Conservation (phyloP, 768 basidiomycete genomes). For the Coprinellus micaceus region DNA sequence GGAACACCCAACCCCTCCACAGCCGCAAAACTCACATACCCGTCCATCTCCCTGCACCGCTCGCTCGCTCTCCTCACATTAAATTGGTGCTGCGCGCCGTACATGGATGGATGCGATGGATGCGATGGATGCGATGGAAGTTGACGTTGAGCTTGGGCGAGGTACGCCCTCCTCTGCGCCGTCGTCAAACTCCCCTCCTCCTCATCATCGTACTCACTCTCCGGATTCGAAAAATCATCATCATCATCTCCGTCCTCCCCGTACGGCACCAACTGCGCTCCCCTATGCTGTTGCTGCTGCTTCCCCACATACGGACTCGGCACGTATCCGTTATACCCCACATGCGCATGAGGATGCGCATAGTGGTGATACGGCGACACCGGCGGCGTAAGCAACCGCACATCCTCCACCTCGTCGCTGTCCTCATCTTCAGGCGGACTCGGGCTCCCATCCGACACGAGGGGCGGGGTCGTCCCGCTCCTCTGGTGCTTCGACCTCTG, state of each 20-base stretch:
- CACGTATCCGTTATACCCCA: constrained; percentile 3
- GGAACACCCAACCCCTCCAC: constrained; percentile 23
- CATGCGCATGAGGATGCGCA: neutral
- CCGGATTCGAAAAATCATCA: neutral
- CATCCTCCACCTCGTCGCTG: constrained; percentile 2
- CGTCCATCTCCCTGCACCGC: constrained; percentile 20
- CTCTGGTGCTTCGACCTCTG: neutral
- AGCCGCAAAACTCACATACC: constrained; percentile 21
- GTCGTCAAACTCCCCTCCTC: neutral
- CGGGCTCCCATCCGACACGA: constrained; percentile 12
- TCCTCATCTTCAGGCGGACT: constrained; percentile 8
- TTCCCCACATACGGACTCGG: constrained; percentile 1
- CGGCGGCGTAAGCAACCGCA: constrained; percentile 14
- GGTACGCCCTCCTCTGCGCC: neutral
- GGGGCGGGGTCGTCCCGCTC: constrained; percentile 13
- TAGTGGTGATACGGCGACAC: constrained; percentile 11
- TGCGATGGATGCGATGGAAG: neutral
- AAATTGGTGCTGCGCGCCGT: constrained; percentile 9
- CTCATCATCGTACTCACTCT: constrained; percentile 2
- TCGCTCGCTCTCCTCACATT: constrained; percentile 22
- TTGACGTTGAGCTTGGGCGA: neutral
- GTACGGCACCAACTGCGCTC: neutral
- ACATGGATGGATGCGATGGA: neutral
- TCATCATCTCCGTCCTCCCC: neutral
- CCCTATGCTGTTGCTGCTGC: neutral